Conservation (phyloP, 345 rosid genomes). For the Atalantia buxifolia region DNA sequence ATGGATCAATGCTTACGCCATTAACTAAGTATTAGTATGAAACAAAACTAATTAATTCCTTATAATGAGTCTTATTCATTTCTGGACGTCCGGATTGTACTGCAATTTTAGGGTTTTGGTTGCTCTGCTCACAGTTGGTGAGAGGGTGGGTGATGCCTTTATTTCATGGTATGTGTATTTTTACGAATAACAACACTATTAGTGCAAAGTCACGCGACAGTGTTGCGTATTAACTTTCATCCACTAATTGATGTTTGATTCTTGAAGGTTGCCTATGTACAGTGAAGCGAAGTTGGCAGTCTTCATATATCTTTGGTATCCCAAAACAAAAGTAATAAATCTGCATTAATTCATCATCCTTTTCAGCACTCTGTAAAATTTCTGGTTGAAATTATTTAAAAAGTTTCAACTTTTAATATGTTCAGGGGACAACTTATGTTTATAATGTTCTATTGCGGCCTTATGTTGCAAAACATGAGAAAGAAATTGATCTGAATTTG, state of each 20-base stretch:
- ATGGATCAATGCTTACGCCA: background rate
- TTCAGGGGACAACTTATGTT: slow-evolving; percentile 60
- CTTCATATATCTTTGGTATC: slow-evolving; percentile 75
- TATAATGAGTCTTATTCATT: no score
- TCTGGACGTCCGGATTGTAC: no score
- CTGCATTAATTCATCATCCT: background rate
- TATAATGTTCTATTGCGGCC: slow-evolving; percentile 56
- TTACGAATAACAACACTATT: no score
- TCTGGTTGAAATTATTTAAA: background rate
- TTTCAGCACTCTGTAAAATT: no score
- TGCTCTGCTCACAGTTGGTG: slow-evolving; percentile 60
- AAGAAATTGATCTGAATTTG: slow-evolving; percentile 54
- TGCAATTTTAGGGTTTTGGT: slow-evolving; percentile 65
- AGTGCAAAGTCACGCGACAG: no score
- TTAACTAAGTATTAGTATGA: no score
- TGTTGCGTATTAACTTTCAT: no score
- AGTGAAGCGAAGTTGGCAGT: slow-evolving; percentile 81
- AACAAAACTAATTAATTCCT: no score
- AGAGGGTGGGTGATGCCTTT: slow-evolving; percentile 67
- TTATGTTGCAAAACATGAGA: slow-evolving; percentile 56
- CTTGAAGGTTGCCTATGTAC: slow-evolving; percentile 76
- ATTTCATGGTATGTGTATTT: slow-evolving; percentile 51
- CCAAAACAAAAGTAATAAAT: slow-evolving; percentile 59
- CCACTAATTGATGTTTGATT: background rate
- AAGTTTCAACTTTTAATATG: background rate